Base-by-base conservation (phyloP, 345 rosid species). In the Dipteronia dyeriana region DNA sequence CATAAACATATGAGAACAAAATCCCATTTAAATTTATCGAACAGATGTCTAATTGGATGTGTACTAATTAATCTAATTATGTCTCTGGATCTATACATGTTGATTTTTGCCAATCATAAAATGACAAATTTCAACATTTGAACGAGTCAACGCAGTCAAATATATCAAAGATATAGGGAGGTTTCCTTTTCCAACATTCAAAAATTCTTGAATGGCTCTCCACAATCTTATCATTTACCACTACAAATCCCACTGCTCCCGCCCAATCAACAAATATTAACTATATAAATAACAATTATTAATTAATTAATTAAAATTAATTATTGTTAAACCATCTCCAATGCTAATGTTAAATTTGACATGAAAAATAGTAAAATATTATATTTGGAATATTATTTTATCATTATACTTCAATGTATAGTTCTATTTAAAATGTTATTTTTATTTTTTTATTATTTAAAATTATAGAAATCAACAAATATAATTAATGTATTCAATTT, bases 171-270 rank as follows among this genome's bases (percentile, higher is more conserved):
- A 2, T 16, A 23, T 5, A 17, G 26, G 61, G 9, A 9, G 69
- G 77, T 31, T 63, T 29, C 47, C 47, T 26, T 74, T 63, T 25
- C 77, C 77, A 26, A 38, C 20, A n/a, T 8, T 11, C 26, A 12
- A 59, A 19, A 19, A 9, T 45, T 47, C 70, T 74, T 6, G 61
- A 74, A 74, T 61, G 10, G 47, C 77, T 12, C 20, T 57, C 63
- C 23, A 17, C 1, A 74, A 43, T 74, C 19, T 74, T 11, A 23
- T 62, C 56, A 17, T 17, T 31, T 72, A 75, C 45, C 70, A 45
- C 86, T 61, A 72, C 88, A 84, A 84, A 84, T 85, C 87, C 86
- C 88, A 71, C 19, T 82, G 79, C 78, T 62, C 39, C 54, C 76
- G 81, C 71, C 9, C 71, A 65, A 9, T 20, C 25, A 23, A 5